A percentile compares a stretch with the other conserved stretches of the same genome.
phyloP scores from a whole-genome alignment of 805 yeast genomes.

The Saccharomycopsis malanga region DNA sequence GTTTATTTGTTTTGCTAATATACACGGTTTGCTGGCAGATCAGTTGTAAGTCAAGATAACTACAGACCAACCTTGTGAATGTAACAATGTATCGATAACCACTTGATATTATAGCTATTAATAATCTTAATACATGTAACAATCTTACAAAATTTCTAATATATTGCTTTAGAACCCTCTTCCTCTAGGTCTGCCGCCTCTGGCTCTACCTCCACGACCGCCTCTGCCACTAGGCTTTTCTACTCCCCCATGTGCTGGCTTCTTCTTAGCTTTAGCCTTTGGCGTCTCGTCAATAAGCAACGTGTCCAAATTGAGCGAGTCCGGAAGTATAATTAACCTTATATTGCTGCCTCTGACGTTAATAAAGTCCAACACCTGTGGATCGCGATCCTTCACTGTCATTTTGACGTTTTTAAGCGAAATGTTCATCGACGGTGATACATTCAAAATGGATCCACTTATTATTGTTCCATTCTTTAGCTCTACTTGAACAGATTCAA shows the following conservation, averaged over 20 bases:
- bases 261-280: constrained; percentile 49
- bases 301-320: constrained; percentile 42
- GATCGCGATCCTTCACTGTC: constrained; percentile 60
- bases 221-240: constrained; percentile 35
- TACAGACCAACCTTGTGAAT: no score
- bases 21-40: no score
- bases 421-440: constrained; percentile 76
- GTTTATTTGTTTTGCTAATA: neutral
- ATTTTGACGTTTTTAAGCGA: constrained; percentile 62
- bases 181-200: neutral
- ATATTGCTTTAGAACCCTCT: constrained; percentile 9
- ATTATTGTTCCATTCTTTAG: constrained; percentile 71
- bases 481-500: constrained; percentile 73
- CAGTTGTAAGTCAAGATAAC: no score
- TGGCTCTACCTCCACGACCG: constrained; percentile 9
- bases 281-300: constrained; percentile 38
- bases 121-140: no score
- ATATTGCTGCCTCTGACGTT: constrained; percentile 73
- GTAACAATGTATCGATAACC: no score
- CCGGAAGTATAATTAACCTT: constrained; percentile 64
- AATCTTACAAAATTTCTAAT: no score
- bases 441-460: constrained; percentile 66
- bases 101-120: no score
- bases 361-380: constrained; percentile 55
- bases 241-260: constrained; percentile 53